Percentiles rank a stretch among this genome's conserved stretches.
Evolutionary conservation across 2,329 filamentous ascomycete species (phyloP).

Genomic region (Lasiodiplodia citricola): DNA sequence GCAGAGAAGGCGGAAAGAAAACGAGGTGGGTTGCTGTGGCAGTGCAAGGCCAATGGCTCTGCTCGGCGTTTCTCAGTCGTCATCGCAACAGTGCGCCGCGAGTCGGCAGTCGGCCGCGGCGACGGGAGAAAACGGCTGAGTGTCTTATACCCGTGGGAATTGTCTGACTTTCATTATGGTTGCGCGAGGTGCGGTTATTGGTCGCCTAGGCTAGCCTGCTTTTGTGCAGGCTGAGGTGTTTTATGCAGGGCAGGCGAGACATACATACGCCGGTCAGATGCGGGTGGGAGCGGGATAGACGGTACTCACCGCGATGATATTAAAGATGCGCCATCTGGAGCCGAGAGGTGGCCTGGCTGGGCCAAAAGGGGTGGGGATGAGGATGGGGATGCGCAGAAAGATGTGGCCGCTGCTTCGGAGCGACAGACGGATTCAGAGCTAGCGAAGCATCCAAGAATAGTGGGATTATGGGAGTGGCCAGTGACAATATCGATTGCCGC

Average conservation of each 20-base stretch:
- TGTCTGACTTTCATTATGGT: conserved; percentile 5
- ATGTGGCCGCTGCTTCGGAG: conserved; percentile 16
- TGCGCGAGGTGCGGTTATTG: background rate
- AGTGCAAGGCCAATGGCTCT: conserved; percentile 8
- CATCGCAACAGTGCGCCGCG: background rate
- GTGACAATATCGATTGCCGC: conserved; percentile 20
- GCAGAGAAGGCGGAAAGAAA: background rate
- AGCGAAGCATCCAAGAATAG: conserved; percentile 17
- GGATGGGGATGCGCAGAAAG: conserved; percentile 15
- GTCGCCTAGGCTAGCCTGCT: conserved; percentile 1
- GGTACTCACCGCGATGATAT: conserved; percentile 16
- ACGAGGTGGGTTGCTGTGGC: conserved; percentile 17
- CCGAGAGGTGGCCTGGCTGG: conserved; percentile 16
- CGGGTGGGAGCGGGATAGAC: conserved; percentile 15
- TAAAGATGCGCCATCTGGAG: conserved; percentile 20
- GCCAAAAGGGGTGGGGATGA: conserved; percentile 19
- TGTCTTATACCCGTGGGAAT: background rate
- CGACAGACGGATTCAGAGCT: conserved; percentile 9
- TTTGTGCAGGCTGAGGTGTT: conserved; percentile 5
- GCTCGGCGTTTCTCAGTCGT: background rate
- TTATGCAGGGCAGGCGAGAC: conserved; percentile 14
- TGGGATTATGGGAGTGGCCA: conserved; percentile 1
- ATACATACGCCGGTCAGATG: background rate
- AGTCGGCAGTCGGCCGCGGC: conserved; percentile 4
- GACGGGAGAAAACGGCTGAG: background rate